Percentiles rank a stretch among this genome's conserved stretches.
These are phyloP conservation scores for Ramaria sp. DNA, from an alignment of 768 basidiomycete species.

Conservation along the genomic window DNA sequence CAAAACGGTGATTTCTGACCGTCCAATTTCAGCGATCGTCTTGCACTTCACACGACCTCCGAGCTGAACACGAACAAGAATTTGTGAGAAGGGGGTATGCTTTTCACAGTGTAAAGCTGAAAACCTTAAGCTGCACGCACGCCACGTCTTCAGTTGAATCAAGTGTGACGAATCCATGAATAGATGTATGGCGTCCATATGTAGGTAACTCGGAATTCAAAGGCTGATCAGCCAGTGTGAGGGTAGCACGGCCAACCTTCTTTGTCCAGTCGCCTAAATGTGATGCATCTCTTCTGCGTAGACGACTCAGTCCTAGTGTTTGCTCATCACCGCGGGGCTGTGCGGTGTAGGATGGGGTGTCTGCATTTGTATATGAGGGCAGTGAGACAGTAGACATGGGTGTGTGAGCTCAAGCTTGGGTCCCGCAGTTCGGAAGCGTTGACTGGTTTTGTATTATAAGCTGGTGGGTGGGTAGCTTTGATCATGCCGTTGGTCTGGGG, in stretches of 20 bases:
- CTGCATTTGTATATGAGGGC: background rate
- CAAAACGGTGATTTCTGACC: background rate
- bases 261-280: conserved; percentile 1
- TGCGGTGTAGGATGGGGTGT: conserved; percentile 39
- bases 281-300: background rate
- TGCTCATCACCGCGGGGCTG: conserved; percentile 44
- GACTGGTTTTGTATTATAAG: background rate
- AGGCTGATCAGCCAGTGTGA: conserved; percentile 44
- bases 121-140: conserved; percentile 54
- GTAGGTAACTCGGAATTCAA: conserved; percentile 38
- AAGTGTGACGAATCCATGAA: conserved; percentile 49
- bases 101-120: background rate
- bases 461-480: background rate
- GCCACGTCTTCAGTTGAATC: conserved; percentile 42
- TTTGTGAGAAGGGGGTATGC: background rate
- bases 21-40: conserved; percentile 4
- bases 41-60: conserved; percentile 9
- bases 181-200: conserved; percentile 38
- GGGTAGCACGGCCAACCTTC: conserved; percentile 18
- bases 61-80: background rate
- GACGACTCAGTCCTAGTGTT: conserved; percentile 21
- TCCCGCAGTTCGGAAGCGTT: background rate
- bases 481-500: too few relatives aligned
- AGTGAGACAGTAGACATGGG: conserved; percentile 5
- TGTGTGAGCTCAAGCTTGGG: background rate